These are phyloP conservation scores for Purshia tridentata DNA, from an alignment of 306 rosid genomes.

Conservation along the genomic window DNA sequence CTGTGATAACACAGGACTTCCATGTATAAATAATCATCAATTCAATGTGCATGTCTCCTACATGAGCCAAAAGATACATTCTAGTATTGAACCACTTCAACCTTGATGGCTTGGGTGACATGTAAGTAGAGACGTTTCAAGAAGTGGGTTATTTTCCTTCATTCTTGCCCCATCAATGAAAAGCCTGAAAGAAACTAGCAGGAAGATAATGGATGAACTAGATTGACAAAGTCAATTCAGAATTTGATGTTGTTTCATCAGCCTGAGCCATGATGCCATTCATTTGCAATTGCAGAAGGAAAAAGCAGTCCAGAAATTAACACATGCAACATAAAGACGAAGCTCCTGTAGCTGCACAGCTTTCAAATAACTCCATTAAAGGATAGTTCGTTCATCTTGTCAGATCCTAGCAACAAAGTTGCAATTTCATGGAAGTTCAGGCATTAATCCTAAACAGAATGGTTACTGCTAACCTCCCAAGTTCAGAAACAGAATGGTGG, in stretches of 20 bases:
- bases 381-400: constrained; percentile 8
- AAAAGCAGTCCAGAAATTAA: not conserved
- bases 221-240: not conserved
- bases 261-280: not conserved
- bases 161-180: not conserved
- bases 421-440: constrained; percentile 1
- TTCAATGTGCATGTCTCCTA: not conserved
- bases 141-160: not conserved
- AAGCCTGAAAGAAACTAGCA: not conserved
- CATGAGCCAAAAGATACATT: not conserved
- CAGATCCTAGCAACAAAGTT: constrained; percentile 4
- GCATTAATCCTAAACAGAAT: not conserved
- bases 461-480: not conserved
- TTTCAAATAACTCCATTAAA: constrained; percentile 2
- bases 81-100: not conserved
- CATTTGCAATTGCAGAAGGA: constrained; percentile 12
- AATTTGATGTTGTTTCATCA: not conserved
- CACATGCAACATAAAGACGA: not conserved
- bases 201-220: not conserved
- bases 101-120: not conserved
- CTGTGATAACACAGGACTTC: not conserved
- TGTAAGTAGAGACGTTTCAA: not conserved
- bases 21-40: not conserved
- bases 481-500: not conserved
- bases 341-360: not conserved